phyloP scores from a whole-genome alignment of 2,329 filamentous ascomycete species.

The Apiospora marii region DNA sequence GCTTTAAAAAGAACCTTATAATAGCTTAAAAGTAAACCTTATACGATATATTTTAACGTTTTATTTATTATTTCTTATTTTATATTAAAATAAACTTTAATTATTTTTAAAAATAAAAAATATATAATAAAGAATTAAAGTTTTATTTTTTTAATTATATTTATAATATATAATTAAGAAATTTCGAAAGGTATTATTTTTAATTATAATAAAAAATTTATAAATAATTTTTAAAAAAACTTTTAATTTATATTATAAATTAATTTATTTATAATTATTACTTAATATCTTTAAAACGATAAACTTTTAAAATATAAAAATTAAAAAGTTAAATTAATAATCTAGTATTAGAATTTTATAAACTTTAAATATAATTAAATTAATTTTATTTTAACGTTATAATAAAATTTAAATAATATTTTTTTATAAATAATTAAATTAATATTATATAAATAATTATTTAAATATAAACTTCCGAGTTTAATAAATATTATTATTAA shows the following conservation, averaged over 20 bases:
- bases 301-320: neutral
- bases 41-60: neutral
- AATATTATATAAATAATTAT: too few relatives aligned
- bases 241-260: neutral
- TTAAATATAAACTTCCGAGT: too few relatives aligned
- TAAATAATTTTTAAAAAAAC: neutral
- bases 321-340: neutral
- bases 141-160: neutral
- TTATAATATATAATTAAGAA: neutral
- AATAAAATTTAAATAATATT: neutral
- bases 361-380: neutral
- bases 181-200: neutral
- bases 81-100: neutral
- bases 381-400: neutral
- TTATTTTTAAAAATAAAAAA: neutral
- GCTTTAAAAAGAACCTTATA: neutral
- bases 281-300: neutral
- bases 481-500: too few relatives aligned
- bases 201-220: neutral
- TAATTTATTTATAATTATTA: neutral
- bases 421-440: neutral
- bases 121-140: too few relatives aligned
- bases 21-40: neutral
- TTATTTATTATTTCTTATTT: neutral
- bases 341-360: neutral